Base-by-base conservation (phyloP, 2,329 filamentous ascomycete genomes). In the Pseudogymnoascus verrucosus region DNA sequence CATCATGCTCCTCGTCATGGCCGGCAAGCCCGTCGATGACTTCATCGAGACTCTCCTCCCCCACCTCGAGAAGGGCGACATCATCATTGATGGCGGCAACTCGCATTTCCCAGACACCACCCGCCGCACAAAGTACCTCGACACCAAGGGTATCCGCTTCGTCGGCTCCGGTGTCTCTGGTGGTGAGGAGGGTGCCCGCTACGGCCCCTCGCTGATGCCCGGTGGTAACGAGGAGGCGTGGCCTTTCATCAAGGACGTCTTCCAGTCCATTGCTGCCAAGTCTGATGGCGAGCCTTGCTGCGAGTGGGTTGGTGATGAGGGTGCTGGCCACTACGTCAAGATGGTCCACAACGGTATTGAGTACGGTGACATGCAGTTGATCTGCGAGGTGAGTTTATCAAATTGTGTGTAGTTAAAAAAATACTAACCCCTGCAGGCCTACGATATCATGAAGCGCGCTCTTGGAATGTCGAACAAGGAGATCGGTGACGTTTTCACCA, bases 311-410 rank as follows among this genome's bases (percentile, higher is more conserved):
- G 95, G 95, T 82, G 95, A 98, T 81, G 92, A 98, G 80, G 95
- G 95, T 87, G 91, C 95, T 81, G 95, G 95, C 73, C 95, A 99
- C 88, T 99, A 97, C 85, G 93, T 99, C 84, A 99, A 99, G 90
- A 99, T 99, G 95, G 95, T 99, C 68, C 95, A 99, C 89, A 99
- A 99, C 82, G 95, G 95, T 86, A 99, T 99, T 74, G 95, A 99
- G 83, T 99, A 99, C 78, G 95, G 95, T 87, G 95, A 99, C 83
- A 99, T 99, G 95, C 95, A 99, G 85, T 86, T 99, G 75, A 99
- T 99, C 78, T 96, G 89, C 80, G 95, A 99, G 88, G 93, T 96
- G 81, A 73, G 85, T 60, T 54, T 60, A 39, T 39, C 16, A 31
- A 21, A 31, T 10, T 21, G 21, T 21, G 21, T 21, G 21, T 21